phyloP scores from a whole-genome alignment of 2,329 filamentous ascomycete genomes.

The Aspergillus pseudonomiae region DNA sequence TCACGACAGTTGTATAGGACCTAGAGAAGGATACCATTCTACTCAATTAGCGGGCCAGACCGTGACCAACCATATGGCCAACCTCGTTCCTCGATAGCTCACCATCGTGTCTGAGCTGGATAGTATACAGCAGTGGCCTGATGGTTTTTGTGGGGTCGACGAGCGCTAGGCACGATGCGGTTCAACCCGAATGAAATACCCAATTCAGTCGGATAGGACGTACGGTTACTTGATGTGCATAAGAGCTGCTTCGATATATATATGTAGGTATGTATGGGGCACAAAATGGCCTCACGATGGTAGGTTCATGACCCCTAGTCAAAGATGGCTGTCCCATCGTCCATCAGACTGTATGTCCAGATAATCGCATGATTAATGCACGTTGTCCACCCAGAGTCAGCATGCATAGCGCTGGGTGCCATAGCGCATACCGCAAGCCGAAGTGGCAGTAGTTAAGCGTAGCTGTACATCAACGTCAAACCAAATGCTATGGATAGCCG shows the following conservation, averaged over 20 bases:
- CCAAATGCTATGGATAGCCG: not conserved
- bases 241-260: not conserved
- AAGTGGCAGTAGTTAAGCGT: not conserved
- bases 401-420: not conserved
- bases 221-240: not conserved
- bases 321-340: not conserved
- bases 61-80: not conserved
- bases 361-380: not conserved
- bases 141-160: not conserved
- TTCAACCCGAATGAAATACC: not conserved
- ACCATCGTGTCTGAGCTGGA: not conserved
- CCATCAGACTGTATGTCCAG: not conserved
- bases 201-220: not conserved
- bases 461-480: not conserved
- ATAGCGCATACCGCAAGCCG: not conserved
- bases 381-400: not conserved
- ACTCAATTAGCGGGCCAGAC: not conserved
- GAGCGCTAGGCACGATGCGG: not conserved
- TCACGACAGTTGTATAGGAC: not conserved
- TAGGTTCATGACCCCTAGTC: too few species aligned
- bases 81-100: not conserved
- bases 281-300: not conserved
- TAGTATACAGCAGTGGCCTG: not conserved
- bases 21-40: not conserved
- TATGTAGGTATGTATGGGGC: not conserved